Conservation (phyloP, 495 filamentous ascomycete species). For the Xylaria flabelliformis region DNA sequence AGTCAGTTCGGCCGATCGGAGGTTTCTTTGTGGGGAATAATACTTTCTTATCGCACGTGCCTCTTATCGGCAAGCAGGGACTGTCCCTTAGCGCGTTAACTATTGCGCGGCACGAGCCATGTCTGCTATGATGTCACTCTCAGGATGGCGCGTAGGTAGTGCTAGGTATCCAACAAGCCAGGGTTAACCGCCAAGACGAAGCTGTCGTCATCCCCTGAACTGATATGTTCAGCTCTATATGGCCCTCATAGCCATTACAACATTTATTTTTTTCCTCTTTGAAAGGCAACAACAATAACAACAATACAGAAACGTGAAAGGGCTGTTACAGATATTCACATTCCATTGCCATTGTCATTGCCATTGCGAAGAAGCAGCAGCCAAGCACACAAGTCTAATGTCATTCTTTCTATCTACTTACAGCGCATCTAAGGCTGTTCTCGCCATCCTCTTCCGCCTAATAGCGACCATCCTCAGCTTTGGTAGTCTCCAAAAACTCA, state of each 20-base stretch:
- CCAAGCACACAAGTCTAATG: neutral
- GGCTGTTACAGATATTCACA: neutral
- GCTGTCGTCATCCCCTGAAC: neutral
- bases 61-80: neutral
- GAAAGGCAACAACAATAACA: neutral
- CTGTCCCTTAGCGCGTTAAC: neutral
- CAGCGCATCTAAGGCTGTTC: neutral
- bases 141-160: neutral
- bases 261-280: neutral
- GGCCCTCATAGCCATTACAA: neutral
- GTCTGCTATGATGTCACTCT: constrained; percentile 12
- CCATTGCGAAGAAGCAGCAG: neutral
- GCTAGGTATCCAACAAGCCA: neutral
- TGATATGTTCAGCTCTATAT: neutral
- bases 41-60: neutral
- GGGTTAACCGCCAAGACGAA: neutral
- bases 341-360: neutral
- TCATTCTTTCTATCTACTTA: neutral
- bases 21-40: constrained; percentile 5
- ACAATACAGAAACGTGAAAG: neutral
- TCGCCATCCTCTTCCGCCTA: neutral
- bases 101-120: neutral
- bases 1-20: constrained; percentile 1
- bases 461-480: constrained; percentile 17
- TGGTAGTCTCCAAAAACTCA: neutral